A percentile compares a stretch with the other conserved stretches of the same genome.
Evolutionary conservation across 2,329 filamentous ascomycete genomes (phyloP).

Genomic region (Xylariaceae sp.): DNA sequence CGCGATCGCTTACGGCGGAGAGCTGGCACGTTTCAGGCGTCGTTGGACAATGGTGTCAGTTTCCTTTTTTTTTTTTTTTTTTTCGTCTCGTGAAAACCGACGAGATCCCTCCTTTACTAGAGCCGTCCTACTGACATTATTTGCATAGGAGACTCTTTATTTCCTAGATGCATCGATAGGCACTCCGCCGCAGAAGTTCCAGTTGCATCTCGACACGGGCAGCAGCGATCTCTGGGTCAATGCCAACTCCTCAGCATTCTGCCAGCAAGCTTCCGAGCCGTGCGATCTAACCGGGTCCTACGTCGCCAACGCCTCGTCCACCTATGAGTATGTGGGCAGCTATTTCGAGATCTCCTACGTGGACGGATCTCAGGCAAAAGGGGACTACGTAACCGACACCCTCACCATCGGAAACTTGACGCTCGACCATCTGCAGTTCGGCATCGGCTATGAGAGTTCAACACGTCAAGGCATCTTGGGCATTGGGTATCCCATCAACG

Average conservation of each 20-base stretch:
- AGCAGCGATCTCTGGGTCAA: constrained; percentile 71
- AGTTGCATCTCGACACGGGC: constrained; percentile 61
- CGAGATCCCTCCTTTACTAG: background rate
- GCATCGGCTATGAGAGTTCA: constrained; percentile 61
- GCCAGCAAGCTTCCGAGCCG: constrained; percentile 41
- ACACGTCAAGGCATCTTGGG: constrained; percentile 71
- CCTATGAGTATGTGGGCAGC: constrained; percentile 66
- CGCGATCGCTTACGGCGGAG: constrained; percentile 44
- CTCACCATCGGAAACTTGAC: constrained; percentile 53
- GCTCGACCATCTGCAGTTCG: constrained; percentile 61
- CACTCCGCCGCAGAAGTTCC: constrained; percentile 53
- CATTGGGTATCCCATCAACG: constrained; percentile 75
- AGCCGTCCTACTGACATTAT: constrained; percentile 2
- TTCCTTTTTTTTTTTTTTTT: background rate
- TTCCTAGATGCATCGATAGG: constrained; percentile 59
- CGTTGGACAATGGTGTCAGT: constrained; percentile 52
- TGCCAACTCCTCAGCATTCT: constrained; percentile 55
- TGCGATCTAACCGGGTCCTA: constrained; percentile 65
- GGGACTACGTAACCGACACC: constrained; percentile 76
- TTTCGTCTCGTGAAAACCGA: background rate
- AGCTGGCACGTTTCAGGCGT: constrained; percentile 38
- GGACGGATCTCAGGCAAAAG: constrained; percentile 69
- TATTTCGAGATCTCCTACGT: constrained; percentile 86
- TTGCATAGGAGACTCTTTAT: constrained; percentile 53
- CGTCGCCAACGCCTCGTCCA: constrained; percentile 64